Base-by-base conservation (phyloP, 192 early-diverging fungal genomes). In the Coemansia sp. region DNA sequence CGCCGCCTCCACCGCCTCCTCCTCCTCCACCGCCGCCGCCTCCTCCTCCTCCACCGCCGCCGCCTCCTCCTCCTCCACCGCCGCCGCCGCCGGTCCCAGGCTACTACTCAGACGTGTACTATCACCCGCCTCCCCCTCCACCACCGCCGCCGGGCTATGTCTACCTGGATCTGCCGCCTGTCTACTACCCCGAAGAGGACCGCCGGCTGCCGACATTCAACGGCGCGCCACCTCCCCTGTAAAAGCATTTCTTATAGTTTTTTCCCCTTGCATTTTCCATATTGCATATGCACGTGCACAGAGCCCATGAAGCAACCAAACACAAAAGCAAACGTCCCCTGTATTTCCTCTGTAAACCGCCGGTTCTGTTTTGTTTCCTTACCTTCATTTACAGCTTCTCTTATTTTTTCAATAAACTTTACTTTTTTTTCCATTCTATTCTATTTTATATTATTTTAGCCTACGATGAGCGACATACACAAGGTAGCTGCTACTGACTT, bases 401-500 rank as follows among this genome's bases (percentile, higher is more conserved):
- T 45, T 61, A 5, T 6, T 63, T 63, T 51, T 49, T 45, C 56
- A 45, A 45, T 12, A 45, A 12, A 5, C 42, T 12, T 45, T 45
- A 16, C 16, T 16, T 45, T 45, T 0, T 34, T 38, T 67, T 45
- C 45, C 8, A 18, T 25, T n/a, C 12, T 17, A 22, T 56, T 31
- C 33, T 22, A 10, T 56, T 56, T 20, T 45, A 30, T 48, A 7
- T 17, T 16, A 51, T 16, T n/a, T 17, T 16, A 31, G 12, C 11
- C 32, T 2, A 51, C 8, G 48, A 71, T 71, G 69, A 64, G 61
- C 31, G 56, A 61, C 0, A 52, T 68, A 0, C 32, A 49, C 52
- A 33, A 51, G 25, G 58, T 63, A 17, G 51, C 57, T 34, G 71
- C 49, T 0, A 57, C 76, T 5, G 76, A 78, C 60, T 61, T 63